Evolutionary conservation across 2,329 filamentous ascomycete genomes (phyloP).

Genomic region (Malbranchea cinnamomea): DNA sequence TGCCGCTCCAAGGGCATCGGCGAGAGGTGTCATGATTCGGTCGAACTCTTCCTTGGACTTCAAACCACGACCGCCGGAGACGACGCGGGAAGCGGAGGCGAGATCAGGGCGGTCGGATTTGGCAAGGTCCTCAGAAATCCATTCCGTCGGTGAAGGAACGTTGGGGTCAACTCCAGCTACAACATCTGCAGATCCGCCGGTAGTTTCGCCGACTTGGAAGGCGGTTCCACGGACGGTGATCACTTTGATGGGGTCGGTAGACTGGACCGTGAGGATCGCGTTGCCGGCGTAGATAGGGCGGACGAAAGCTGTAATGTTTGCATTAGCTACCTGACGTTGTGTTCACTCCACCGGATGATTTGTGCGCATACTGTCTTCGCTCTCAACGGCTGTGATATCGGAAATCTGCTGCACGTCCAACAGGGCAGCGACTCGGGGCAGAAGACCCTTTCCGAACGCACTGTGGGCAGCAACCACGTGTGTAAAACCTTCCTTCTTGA

Average conservation of each 20-base stretch:
- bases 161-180: conserved; percentile 79
- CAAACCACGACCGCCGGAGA: conserved; percentile 83
- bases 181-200: conserved; percentile 58
- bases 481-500: conserved; percentile 87
- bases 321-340: not conserved
- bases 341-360: not conserved
- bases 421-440: conserved; percentile 82
- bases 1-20: conserved; percentile 84
- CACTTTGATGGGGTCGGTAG: conserved; percentile 68
- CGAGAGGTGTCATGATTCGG: conserved; percentile 76
- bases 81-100: conserved; percentile 73
- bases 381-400: conserved; percentile 74
- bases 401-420: conserved; percentile 88
- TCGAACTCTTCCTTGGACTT: conserved; percentile 99
- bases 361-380: conserved; percentile 55
- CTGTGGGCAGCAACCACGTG: conserved; percentile 85
- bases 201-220: conserved; percentile 59
- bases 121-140: conserved; percentile 84
- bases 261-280: conserved; percentile 90
- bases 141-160: conserved; percentile 56
- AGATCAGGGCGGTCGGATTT: conserved; percentile 92
- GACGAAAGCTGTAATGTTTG: conserved; percentile 50
- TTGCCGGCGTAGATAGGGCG: conserved; percentile 97
- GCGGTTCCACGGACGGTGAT: conserved; percentile 88
- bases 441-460: conserved; percentile 87